phyloP scores from a whole-genome alignment of 169 alveolate genomes.

The Cryptosporidium sp. region DNA sequence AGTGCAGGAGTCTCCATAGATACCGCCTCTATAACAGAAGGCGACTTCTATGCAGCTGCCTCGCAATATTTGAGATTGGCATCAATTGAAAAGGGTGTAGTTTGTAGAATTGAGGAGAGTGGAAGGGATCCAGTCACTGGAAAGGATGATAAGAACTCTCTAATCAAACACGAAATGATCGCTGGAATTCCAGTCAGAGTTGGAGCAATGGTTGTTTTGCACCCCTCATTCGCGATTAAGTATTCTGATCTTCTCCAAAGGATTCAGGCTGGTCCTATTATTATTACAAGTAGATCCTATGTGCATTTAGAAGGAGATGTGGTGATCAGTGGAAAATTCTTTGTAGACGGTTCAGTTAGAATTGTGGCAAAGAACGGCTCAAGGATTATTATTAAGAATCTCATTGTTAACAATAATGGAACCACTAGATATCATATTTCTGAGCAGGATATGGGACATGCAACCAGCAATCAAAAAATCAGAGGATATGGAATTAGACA shows the following conservation, averaged over 20 bases:
- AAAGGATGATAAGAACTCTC: constrained; percentile 12
- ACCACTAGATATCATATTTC: constrained; percentile 38
- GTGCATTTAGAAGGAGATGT: constrained; percentile 62
- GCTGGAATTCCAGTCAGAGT: constrained; percentile 82
- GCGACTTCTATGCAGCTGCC: constrained; percentile 84
- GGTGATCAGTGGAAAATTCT: constrained; percentile 47
- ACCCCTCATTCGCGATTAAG: constrained; percentile 87
- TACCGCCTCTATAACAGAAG: constrained; percentile 85
- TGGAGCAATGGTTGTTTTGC: constrained; percentile 87
- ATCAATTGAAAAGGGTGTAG: constrained; percentile 49
- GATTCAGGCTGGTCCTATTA: constrained; percentile 73
- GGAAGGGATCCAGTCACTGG: constrained; percentile 65
- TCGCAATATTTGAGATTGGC: constrained; percentile 79
- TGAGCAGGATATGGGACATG: constrained; percentile 41
- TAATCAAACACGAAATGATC: constrained; percentile 50
- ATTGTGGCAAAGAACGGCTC: constrained; percentile 37
- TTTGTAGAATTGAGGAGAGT: constrained; percentile 73
- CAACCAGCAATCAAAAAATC: constrained; percentile 49
- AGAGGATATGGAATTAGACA: constrained; percentile 68
- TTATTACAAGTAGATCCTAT: constrained; percentile 39
- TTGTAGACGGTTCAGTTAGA: constrained; percentile 60
- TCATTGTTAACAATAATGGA: constrained; percentile 47
- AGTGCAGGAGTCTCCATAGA: constrained; percentile 82
- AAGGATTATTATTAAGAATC: constrained; percentile 43
- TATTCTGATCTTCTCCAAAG: constrained; percentile 83